These are phyloP conservation scores for Knufia petricola DNA, from an alignment of 2,329 filamentous ascomycete genomes.

Conservation along the genomic window DNA sequence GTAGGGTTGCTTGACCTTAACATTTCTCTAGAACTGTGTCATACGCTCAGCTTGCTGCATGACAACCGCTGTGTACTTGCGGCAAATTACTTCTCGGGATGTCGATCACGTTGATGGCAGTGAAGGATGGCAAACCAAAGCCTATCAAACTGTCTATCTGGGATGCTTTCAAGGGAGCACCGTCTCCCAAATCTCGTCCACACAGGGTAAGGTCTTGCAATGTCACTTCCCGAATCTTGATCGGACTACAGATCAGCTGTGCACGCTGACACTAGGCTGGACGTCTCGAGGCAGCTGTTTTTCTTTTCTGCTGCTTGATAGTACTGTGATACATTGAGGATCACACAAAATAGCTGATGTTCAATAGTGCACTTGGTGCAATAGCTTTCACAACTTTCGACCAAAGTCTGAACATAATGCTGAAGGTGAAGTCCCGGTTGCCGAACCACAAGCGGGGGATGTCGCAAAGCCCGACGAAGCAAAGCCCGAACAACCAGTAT, in stretches of 20 bases:
- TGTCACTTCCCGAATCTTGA: neutral
- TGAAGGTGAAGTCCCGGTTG: neutral
- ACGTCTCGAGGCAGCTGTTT: too few species aligned
- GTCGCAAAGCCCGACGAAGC: neutral
- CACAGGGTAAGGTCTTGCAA: constrained; percentile 7
- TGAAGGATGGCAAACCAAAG: constrained; percentile 15
- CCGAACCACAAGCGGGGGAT: neutral
- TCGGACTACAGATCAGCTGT: too few species aligned
- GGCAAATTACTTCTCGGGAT: constrained; percentile 9
- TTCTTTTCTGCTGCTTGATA: too few species aligned
- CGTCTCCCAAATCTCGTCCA: constrained; percentile 13
- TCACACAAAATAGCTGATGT: neutral
- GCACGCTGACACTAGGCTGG: too few species aligned
- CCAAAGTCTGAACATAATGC: neutral
- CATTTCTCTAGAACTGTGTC: too few species aligned
- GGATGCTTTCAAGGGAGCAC: constrained; percentile 20
- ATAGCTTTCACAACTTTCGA: constrained; percentile 7
- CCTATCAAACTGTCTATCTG: constrained; percentile 21
- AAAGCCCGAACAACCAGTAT: constrained; percentile 3
- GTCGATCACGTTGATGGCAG: constrained; percentile 19
- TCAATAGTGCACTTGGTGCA: constrained; percentile 1
- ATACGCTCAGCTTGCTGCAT: too few species aligned
- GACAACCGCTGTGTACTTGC: too few species aligned
- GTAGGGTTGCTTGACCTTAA: too few species aligned
- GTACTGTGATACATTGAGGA: too few species aligned